These are phyloP conservation scores for Cadophora malorum DNA, from an alignment of 2,329 filamentous ascomycete genomes.

Conservation along the genomic window DNA sequence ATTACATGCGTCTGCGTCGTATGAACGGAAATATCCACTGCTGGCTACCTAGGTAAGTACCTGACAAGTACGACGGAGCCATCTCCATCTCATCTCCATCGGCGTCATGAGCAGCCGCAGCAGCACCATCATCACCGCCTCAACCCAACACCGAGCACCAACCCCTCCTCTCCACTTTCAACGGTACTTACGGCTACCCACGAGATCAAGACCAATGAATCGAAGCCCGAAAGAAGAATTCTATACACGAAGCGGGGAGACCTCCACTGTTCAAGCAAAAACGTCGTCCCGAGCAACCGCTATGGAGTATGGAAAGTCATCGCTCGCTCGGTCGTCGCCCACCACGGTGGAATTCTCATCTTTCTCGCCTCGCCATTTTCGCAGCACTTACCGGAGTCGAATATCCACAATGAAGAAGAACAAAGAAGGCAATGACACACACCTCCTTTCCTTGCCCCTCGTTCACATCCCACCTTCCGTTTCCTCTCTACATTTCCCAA, in stretches of 20 bases:
- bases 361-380: conserved; percentile 6
- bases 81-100: not conserved
- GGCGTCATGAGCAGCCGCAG: not conserved
- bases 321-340: conserved; percentile 11
- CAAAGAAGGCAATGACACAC: conserved; percentile 4
- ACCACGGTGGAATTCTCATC: not conserved
- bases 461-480: not conserved
- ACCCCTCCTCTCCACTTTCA: not conserved
- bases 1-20: not conserved
- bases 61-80: not conserved
- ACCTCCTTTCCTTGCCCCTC: not conserved
- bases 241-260: conserved; percentile 9
- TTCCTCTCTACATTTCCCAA: not conserved
- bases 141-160: not conserved
- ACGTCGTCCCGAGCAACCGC: not conserved
- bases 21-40: not conserved
- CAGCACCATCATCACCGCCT: not conserved
- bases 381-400: not conserved
- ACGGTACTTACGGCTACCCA: not conserved
- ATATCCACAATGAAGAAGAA: not conserved
- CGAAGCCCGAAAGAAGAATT: conserved; percentile 8
- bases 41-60: not conserved
- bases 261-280: not conserved
- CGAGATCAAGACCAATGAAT: conserved; percentile 8
- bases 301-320: no score